These are phyloP conservation scores for Pleurotus eryngii DNA, from an alignment of 768 basidiomycete species.

Conservation along the genomic window DNA sequence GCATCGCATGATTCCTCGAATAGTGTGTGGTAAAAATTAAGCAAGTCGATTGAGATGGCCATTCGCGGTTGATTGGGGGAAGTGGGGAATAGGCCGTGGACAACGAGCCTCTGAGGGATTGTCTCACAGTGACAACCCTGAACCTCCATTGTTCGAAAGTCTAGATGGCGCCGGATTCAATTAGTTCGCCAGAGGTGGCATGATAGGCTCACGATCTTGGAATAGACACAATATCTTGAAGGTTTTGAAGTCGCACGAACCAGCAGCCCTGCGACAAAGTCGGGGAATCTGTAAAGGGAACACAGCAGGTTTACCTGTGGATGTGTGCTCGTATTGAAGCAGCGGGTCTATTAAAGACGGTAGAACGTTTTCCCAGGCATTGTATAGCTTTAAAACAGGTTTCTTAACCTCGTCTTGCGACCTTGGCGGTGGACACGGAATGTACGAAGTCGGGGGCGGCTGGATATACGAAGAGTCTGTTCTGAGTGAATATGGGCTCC, in stretches of 20 bases:
- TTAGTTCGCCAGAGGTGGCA: background rate
- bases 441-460: too few species aligned
- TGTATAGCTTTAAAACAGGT: too few species aligned
- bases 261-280: too few species aligned
- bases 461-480: too few species aligned
- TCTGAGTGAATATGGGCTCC: too few species aligned
- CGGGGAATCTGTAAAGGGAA: too few species aligned
- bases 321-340: too few species aligned
- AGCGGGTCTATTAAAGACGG: too few species aligned
- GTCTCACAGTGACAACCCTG: slow-evolving; percentile 1
- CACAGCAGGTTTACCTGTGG: too few species aligned
- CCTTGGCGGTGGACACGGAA: too few species aligned
- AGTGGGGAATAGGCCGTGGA: slow-evolving; percentile 12
- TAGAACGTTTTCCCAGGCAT: too few species aligned
- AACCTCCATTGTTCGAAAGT: slow-evolving; percentile 5
- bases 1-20: slow-evolving; percentile 17
- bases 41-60: slow-evolving; percentile 12
- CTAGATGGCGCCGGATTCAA: background rate
- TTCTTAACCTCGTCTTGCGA: too few species aligned
- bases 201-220: slow-evolving; percentile 5
- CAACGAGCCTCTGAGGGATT: slow-evolving; percentile 6
- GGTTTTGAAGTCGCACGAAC: background rate
- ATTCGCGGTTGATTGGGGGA: slow-evolving; percentile 12
- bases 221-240: slow-evolving; percentile 1
- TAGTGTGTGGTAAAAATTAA: slow-evolving; percentile 12